Evolutionary conservation across 768 basidiomycete species (phyloP).

Genomic region (Suillus weaverae): DNA sequence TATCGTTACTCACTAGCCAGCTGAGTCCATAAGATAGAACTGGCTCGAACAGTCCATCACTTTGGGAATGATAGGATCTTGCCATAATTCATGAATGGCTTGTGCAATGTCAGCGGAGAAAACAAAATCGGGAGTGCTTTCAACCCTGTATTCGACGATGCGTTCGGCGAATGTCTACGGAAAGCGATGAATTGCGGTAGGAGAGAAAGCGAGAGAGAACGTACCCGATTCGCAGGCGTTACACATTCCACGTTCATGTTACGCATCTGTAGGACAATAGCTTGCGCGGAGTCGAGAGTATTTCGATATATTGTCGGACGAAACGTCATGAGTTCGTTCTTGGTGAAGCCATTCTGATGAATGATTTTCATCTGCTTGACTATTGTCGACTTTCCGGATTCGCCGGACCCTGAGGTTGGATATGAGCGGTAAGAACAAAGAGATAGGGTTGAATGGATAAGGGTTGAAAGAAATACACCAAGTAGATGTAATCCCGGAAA

Average conservation of each 20-base stretch:
- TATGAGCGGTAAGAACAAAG: background rate
- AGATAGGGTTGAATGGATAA: slow-evolving; percentile 1
- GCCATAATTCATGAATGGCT: slow-evolving; percentile 69
- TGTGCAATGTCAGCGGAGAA: slow-evolving; percentile 67
- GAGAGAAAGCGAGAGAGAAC: background rate
- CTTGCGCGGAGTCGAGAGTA: slow-evolving; percentile 86
- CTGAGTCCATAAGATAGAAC: slow-evolving; percentile 96
- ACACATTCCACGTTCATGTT: slow-evolving; percentile 82
- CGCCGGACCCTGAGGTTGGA: slow-evolving; percentile 74
- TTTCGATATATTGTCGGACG: slow-evolving; percentile 81
- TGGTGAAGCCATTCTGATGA: slow-evolving; percentile 86
- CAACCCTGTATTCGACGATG: slow-evolving; percentile 57
- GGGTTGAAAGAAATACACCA: background rate
- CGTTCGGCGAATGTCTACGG: slow-evolving; percentile 52
- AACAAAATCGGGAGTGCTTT: slow-evolving; percentile 41
- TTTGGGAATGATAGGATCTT: slow-evolving; percentile 58
- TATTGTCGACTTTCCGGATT: slow-evolving; percentile 93
- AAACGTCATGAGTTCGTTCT: slow-evolving; percentile 74
- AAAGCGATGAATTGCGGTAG: slow-evolving; percentile 13
- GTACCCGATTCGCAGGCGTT: slow-evolving; percentile 60
- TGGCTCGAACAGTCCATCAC: slow-evolving; percentile 63
- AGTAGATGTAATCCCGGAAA: background rate
- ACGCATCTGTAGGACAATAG: slow-evolving; percentile 81
- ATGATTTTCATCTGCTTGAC: slow-evolving; percentile 99
- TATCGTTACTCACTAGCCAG: slow-evolving; percentile 65